Evolutionary conservation across 2,329 filamentous ascomycete species (phyloP).

Genomic region (Neonectria punicea): DNA sequence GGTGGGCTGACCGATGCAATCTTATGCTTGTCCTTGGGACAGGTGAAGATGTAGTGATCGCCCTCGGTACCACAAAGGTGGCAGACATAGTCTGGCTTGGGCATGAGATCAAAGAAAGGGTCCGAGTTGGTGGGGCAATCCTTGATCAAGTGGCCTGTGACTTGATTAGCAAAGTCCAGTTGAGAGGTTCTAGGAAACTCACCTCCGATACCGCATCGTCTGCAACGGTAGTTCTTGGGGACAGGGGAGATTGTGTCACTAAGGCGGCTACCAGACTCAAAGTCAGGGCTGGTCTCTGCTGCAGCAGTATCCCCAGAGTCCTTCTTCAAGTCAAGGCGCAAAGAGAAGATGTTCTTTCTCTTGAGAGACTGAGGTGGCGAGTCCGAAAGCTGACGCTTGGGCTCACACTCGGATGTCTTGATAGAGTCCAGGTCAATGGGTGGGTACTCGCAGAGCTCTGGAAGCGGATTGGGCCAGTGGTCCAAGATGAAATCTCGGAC

Average conservation of each 20-base stretch:
- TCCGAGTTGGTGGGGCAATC: conserved; percentile 27
- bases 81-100: conserved; percentile 29
- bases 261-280: not conserved
- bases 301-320: not conserved
- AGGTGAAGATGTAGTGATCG: conserved; percentile 28
- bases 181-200: not conserved
- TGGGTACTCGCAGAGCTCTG: not conserved
- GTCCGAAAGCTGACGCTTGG: not conserved
- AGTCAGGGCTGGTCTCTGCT: not conserved
- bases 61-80: conserved; percentile 26
- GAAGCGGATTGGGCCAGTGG: not conserved
- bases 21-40: conserved; percentile 15
- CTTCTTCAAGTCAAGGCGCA: not conserved
- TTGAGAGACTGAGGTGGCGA: not conserved
- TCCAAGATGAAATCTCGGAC: not conserved
- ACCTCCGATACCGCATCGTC: conserved; percentile 25
- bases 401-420: not conserved
- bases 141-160: conserved; percentile 32
- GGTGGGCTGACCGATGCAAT: not conserved
- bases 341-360: conserved; percentile 6
- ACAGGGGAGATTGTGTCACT: conserved; percentile 3
- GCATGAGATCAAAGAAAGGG: not conserved
- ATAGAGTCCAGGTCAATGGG: not conserved
- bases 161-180: not conserved
- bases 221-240: conserved; percentile 16